A percentile compares a stretch with the other conserved stretches of the same genome.
phyloP scores from a whole-genome alignment of 805 yeast genomes.

The Pichia paraexigua region DNA sequence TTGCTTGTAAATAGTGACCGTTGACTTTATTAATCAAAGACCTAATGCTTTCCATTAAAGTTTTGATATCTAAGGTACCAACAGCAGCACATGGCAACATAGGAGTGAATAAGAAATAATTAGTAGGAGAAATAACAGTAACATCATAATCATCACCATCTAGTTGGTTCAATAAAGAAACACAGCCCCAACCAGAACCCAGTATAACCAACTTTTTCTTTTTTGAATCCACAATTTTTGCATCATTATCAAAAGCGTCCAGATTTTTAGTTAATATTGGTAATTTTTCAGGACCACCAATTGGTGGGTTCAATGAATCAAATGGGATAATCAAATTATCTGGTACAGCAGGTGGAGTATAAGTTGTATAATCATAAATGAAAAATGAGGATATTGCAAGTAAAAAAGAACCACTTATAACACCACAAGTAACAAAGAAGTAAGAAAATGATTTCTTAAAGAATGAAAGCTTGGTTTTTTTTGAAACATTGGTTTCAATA shows the following conservation, averaged over 20 bases:
- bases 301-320: conserved; percentile 44
- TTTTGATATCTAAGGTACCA: conserved; percentile 83
- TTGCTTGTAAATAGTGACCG: conserved; percentile 80
- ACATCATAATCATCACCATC: conserved; percentile 85
- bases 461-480: conserved; percentile 8
- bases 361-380: conserved; percentile 62
- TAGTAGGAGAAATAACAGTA: conserved; percentile 85
- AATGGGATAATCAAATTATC: conserved; percentile 42
- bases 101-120: conserved; percentile 92
- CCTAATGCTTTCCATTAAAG: conserved; percentile 90
- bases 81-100: conserved; percentile 90
- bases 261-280: conserved; percentile 50
- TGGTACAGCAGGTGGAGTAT: conserved; percentile 34
- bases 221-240: conserved; percentile 41
- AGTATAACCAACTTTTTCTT: conserved; percentile 67
- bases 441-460: conserved; percentile 29
- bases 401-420: conserved; percentile 35
- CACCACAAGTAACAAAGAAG: conserved; percentile 33
- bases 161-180: conserved; percentile 72
- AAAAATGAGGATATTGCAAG: conserved; percentile 43
- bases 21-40: conserved; percentile 73
- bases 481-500: neutral
- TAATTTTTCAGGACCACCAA: conserved; percentile 66
- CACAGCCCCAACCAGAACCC: conserved; percentile 95
- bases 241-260: conserved; percentile 49